These are phyloP conservation scores for Exophiala aquamarina DNA, from an alignment of 2,329 filamentous ascomycete species.

Conservation along the genomic window DNA sequence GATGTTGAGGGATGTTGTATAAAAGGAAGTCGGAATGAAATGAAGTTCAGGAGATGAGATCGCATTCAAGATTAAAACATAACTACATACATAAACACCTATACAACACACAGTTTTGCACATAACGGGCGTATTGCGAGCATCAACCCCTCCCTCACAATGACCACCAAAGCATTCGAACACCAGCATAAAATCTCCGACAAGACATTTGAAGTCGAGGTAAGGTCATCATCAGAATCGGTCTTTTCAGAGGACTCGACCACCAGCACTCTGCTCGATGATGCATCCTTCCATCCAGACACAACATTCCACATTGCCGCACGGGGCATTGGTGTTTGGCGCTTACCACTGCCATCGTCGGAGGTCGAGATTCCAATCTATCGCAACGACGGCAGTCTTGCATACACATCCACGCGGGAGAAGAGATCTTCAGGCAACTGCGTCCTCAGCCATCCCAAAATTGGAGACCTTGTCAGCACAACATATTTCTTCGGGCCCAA, in stretches of 20 bases:
- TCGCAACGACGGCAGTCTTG: conserved; percentile 38
- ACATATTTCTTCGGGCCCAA: conserved; percentile 59
- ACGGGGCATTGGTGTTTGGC: conserved; percentile 31
- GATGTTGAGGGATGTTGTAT: too few species aligned
- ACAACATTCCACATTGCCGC: conserved; percentile 29
- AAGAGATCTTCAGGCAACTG: conserved; percentile 51
- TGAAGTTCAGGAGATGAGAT: too few species aligned
- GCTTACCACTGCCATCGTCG: conserved; percentile 38
- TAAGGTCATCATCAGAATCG: conserved; percentile 5
- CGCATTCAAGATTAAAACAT: too few species aligned
- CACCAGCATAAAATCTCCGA: neutral
- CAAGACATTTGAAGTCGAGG: conserved; percentile 1
- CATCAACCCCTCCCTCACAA: neutral
- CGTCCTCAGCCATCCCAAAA: conserved; percentile 42
- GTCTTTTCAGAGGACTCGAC: conserved; percentile 4
- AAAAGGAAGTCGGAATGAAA: too few species aligned
- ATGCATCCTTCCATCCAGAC: conserved; percentile 6
- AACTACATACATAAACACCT: too few species aligned
- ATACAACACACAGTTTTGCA: too few species aligned
- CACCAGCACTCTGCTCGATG: conserved; percentile 2
- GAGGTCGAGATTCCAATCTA: conserved; percentile 39
- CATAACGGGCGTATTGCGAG: too few species aligned
- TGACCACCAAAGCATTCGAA: neutral
- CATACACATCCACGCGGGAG: conserved; percentile 55
- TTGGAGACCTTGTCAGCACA: conserved; percentile 48